Conservation (phyloP, 1,284 basidiomycete species). For the Sphagnurus paluster region DNA sequence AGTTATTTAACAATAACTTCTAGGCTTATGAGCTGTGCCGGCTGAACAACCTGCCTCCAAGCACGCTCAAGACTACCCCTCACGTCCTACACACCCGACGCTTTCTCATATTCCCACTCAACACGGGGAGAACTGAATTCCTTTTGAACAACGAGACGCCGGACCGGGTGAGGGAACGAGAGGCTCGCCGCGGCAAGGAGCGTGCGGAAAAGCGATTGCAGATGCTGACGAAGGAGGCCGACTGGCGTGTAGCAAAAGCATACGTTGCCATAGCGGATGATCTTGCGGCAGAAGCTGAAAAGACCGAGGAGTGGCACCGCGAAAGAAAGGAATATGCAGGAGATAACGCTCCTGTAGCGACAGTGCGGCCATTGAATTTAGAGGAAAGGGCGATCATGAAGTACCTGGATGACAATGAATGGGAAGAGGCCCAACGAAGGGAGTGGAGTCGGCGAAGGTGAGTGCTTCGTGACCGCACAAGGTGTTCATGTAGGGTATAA, state of each 20-base stretch:
- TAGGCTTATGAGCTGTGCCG: constrained; percentile 61
- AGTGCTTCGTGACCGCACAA: no score
- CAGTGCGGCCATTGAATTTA: constrained; percentile 27
- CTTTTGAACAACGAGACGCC: constrained; percentile 19
- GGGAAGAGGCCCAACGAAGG: constrained; percentile 42
- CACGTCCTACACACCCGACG: constrained; percentile 72
- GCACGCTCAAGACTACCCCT: constrained; percentile 67
- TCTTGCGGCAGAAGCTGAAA: constrained; percentile 36
- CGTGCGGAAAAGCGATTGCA: constrained; percentile 61
- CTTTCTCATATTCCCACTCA: constrained; percentile 52
- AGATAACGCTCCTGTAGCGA: constrained; percentile 8
- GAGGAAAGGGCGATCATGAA: constrained; percentile 53
- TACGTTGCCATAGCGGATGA: constrained; percentile 66
- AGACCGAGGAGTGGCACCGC: constrained; percentile 33
- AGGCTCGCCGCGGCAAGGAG: constrained; percentile 48
- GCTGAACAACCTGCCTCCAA: constrained; percentile 64
- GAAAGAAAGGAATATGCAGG: constrained; percentile 21
- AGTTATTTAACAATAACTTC: not conserved
- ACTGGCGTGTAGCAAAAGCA: constrained; percentile 62
- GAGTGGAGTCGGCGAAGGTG: not conserved
- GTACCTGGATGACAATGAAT: constrained; percentile 68
- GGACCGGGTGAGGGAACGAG: constrained; percentile 36
- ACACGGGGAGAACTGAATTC: constrained; percentile 21
- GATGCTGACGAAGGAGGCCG: constrained; percentile 65
- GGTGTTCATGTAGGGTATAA: no score